Evolutionary conservation across 1,284 basidiomycete species (phyloP), one percentile per base, ranked within the genome.

Genomic region (Grifola frondosa): DNA sequence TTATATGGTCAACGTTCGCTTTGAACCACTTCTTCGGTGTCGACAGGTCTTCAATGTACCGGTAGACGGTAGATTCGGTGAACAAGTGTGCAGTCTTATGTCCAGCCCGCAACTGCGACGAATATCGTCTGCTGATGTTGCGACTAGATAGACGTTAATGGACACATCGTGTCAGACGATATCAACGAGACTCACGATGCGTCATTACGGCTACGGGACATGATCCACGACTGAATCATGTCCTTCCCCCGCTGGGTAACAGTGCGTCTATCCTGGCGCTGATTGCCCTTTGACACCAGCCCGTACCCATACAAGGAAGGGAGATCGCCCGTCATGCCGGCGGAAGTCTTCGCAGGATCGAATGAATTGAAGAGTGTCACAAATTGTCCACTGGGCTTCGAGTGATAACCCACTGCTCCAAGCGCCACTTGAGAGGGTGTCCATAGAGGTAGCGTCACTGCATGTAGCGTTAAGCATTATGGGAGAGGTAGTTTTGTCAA

Each of bases 361-460:
- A 80, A 71, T 0, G 81, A 74, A 59, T 87, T 86, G 64, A 88
- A 81, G 2, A 90, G 68, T 13, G 80, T 81, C 22, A 86, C 64
- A 53, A 91, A 91, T 21, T 63, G 59, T 1, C 88, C 88, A 11
- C 61, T 62, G 0, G 80, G 75, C 48, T 79, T 84, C 16, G 68
- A 69, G 21, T 88, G 65, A 57, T 84, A 90, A 5, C 88, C 88
- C 2, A 91, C 79, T 1, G 81, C 77, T 5, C 88, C 88, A 1
- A 90, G 61, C 12, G 68, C 58, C 2, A 90, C 73, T 2, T 55
- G 67, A 1, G 71, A 63, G 1, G 88, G 88, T 2, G 71, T 70
- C 88, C 86, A 91, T 2, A 90, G 63, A 1, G 87, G 81, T 6
- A 88, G 64, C 0, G 73, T 81, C 49, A 89, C 86, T 88, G 45